These are phyloP conservation scores for Acer campestre DNA, from an alignment of 345 rosid genomes.

Conservation along the genomic window DNA sequence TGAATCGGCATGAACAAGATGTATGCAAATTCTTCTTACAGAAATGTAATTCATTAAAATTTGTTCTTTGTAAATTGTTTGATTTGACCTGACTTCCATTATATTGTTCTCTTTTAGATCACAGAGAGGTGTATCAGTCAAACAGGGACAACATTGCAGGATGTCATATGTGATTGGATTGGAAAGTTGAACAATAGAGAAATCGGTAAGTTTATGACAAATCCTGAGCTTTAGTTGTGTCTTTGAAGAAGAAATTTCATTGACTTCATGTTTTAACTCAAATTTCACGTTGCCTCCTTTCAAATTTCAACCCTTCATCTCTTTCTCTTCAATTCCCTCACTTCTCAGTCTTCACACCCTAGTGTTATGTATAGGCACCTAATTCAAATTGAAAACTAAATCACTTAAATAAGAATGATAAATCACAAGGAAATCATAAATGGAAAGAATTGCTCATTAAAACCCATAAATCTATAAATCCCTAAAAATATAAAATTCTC, in stretches of 20 bases:
- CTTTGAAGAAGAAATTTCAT: conserved; percentile 4
- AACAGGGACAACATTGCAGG: conserved; percentile 66
- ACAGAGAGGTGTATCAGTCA: conserved; percentile 72
- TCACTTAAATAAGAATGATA: neutral
- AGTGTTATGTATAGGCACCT: neutral
- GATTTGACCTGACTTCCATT: neutral
- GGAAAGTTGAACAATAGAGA: conserved; percentile 60
- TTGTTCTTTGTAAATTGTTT: neutral
- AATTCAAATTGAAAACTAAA: neutral
- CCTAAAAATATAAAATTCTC: neutral
- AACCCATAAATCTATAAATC: neutral
- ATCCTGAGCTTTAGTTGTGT: neutral
- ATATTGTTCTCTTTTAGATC: conserved; percentile 43
- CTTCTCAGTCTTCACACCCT: no score
- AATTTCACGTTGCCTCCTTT: no score
- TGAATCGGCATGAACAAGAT: conserved; percentile 81
- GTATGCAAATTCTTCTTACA: conserved; percentile 38
- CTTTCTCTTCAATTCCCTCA: no score
- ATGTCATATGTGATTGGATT: conserved; percentile 69
- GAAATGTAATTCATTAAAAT: neutral
- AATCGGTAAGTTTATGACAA: conserved; percentile 56
- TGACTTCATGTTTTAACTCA: neutral
- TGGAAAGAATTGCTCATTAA: neutral
- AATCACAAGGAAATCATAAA: neutral
- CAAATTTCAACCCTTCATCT: no score